Evolutionary conservation across 2,329 filamentous ascomycete genomes (phyloP).

Genomic region (Biscogniauxia sp.): DNA sequence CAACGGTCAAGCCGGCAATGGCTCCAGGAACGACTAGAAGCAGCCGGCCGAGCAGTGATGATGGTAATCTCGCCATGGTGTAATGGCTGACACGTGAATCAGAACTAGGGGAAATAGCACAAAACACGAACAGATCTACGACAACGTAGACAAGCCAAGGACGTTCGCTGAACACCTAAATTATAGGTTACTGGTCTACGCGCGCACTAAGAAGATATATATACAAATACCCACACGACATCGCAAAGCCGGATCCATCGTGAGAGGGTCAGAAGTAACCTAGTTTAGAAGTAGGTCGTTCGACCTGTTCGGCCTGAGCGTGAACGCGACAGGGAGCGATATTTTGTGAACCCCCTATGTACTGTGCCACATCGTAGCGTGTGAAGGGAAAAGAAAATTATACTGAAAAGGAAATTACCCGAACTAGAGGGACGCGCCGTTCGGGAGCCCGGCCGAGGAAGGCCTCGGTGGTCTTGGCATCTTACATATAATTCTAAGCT

Average conservation of each 20-base stretch:
- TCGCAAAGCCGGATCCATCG: background rate
- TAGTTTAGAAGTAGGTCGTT: background rate
- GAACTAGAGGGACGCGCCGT: background rate
- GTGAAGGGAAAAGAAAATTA: background rate
- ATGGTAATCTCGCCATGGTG: slow-evolving; percentile 20
- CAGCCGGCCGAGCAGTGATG: slow-evolving; percentile 13
- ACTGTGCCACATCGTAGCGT: background rate
- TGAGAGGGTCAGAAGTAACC: background rate
- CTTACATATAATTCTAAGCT: background rate
- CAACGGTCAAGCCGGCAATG: slow-evolving; percentile 23
- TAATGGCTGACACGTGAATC: background rate
- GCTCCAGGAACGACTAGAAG: slow-evolving; percentile 20
- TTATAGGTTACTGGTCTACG: background rate
- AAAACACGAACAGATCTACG: background rate
- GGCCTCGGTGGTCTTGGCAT: background rate
- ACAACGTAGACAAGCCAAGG: background rate
- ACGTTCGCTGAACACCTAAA: background rate
- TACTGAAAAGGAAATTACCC: too few species aligned
- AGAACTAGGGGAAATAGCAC: background rate
- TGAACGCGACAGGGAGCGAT: too few species aligned
- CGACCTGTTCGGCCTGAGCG: too few species aligned
- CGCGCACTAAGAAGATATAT: background rate
- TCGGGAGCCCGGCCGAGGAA: too few species aligned
- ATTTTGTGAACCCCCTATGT: too few species aligned
- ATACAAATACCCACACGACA: background rate